Base-by-base conservation (phyloP, 2,329 filamentous ascomycete genomes). In the Trichoderma cornu-damae region DNA sequence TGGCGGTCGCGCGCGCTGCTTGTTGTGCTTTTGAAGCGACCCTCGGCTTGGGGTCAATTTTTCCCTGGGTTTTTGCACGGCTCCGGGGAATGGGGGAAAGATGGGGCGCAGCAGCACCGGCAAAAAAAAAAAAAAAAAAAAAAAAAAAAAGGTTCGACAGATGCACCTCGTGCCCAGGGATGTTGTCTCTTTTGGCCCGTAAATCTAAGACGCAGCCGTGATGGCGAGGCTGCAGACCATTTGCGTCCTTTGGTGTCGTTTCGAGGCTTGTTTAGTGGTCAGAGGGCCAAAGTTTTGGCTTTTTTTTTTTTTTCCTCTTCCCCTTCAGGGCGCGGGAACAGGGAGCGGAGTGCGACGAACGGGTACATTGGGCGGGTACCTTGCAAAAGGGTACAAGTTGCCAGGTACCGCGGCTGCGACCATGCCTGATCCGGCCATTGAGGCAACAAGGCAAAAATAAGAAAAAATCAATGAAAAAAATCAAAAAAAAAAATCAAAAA, bases 401-500 rank as follows among this genome's bases (percentile, higher is more conserved):
- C 49, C 40, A 42, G 32, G 57, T 54, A 58, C 57, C 49, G 49
- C 38, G 56, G 48, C 48, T 47, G 57, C 42, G 58, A 53, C 61
- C 60, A 61, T 66, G 61, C 68, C 67, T 62, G 63, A 66, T 67
- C 60, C 56, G 47, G 54, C 16, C 49, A 37, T 66, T n/a, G 62
- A 70, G 68, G 69, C 69, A 65, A 65, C 63, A 69, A 69, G 66
- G 70, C 70, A 64, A 22, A 42, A 24, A 52, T 44, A n/a, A n/a
- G n/a, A n/a, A n/a, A n/a, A n/a, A n/a, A n/a, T n/a, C n/a, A n/a
- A n/a, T n/a, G n/a, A n/a, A n/a, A n/a, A n/a, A n/a, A n/a, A n/a
- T n/a, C n/a, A n/a, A n/a, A n/a, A n/a, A n/a, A n/a, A n/a, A n/a
- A n/a, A n/a, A n/a, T n/a, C n/a, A n/a, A n/a, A n/a, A n/a, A n/a